Evolutionary conservation across 73 alveolate species (phyloP), one percentile per base, ranked within the genome.

Genomic region (Paramecium tetraurelia): DNA sequence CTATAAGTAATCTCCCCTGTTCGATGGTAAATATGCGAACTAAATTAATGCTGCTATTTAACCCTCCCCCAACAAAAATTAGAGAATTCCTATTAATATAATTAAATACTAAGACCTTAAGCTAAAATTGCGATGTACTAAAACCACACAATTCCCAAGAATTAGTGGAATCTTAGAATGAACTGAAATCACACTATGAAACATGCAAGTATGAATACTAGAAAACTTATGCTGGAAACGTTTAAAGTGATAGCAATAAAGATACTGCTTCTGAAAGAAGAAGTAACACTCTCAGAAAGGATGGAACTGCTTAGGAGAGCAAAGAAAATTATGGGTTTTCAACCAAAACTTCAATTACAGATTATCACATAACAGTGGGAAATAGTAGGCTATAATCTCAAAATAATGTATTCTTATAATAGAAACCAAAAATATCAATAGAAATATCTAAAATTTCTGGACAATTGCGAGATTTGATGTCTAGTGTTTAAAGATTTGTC

Each of bases 381-480:
- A 11, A 68, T 24, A 20, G 24, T 14, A 68, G 1, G 21, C 50
- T 22, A 1, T 68, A 1, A 35, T 16, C 85, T 24, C 11, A 31
- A 53, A 53, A 53, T 18, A 16, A 53, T 53, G 69, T 35, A 18
- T n/a, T 53, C 6, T 53, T 53, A 18, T 53, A 53, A 53, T 53
- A 18, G 14, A 68, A 68, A 68, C 46, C 84, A n/a, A 75, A 36
- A 75, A 14, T 36, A 40, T 35, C 87, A 14, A 12, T 69, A 36
- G 87, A 75, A 40, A 75, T 75, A 16, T 36, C 87, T 4, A 75
- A 35, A 18, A 75, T 75, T 36, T 75, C 87, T 14, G 68, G 63
- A 4, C 12, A 11, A 36, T 20, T 75, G 20, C 36, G 68, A 75
- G 87, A 75, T 24, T 75, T 75, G 16, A 21, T 75, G 35, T 75